Conservation (phyloP, 352 stramenopile species). For the Elongisporangium anandrum region DNA sequence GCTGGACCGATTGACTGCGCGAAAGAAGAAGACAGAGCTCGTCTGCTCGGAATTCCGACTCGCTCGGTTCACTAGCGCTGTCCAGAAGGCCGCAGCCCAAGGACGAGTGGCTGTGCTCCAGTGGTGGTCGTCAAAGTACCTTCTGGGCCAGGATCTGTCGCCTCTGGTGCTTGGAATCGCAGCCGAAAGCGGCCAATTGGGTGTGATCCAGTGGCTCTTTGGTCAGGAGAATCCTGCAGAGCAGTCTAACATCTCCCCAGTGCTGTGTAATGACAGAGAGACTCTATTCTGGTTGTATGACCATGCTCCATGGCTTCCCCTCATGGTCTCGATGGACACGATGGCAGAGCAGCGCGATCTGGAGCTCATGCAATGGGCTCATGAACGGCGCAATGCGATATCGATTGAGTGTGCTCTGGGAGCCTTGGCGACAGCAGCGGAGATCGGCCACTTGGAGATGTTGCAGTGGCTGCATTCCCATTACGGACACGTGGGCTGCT, state of each 20-base stretch:
- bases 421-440: background rate
- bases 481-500: slow-evolving; percentile 1
- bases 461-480: background rate
- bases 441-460: background rate
- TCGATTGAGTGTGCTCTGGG: background rate
- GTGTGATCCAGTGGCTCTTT: background rate
- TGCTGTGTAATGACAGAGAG: background rate
- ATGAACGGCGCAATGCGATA: background rate
- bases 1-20: background rate
- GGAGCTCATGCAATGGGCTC: background rate
- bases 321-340: background rate
- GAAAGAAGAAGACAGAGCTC: background rate
- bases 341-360: background rate
- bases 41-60: background rate
- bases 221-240: background rate
- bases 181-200: background rate
- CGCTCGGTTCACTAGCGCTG: background rate
- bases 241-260: background rate
- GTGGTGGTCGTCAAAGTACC: background rate
- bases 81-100: background rate
- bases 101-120: background rate
- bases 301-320: background rate
- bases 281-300: background rate
- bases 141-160: background rate
- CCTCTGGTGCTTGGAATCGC: background rate